A percentile compares a stretch with the other conserved stretches of the same genome.
Conservation (phyloP, 331 rosid species). For the Malus hybrid region DNA sequence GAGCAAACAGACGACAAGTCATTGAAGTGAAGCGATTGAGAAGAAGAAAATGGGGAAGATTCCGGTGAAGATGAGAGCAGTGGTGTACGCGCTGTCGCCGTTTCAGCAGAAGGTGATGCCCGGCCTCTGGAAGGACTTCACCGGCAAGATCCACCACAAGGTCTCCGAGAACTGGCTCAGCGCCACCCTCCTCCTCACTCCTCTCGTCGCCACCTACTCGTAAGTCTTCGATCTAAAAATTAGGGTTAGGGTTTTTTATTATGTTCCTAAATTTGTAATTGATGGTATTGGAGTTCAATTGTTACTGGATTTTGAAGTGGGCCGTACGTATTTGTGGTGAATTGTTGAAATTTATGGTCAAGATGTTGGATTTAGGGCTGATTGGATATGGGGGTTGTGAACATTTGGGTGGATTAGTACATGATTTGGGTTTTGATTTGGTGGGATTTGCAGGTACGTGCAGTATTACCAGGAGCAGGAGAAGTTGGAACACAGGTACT, state of each 20-base stretch:
- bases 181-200: constrained; percentile 58
- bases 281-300: background rate
- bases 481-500: constrained; percentile 66
- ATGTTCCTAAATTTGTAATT: background rate
- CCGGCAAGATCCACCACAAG: constrained; percentile 74
- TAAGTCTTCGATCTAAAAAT: background rate
- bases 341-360: background rate
- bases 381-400: background rate
- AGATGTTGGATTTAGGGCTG: background rate
- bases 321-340: background rate
- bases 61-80: constrained; percentile 67
- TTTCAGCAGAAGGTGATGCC: constrained; percentile 88
- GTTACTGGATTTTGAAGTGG: background rate
- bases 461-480: constrained; percentile 51
- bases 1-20: background rate
- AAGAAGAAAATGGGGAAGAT: constrained; percentile 61
- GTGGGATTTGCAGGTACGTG: constrained; percentile 51
- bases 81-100: constrained; percentile 71
- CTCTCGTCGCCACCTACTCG: constrained; percentile 59
- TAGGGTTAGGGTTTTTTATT: background rate
- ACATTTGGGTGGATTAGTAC: background rate
- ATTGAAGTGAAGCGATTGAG: background rate
- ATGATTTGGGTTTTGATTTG: background rate
- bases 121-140: constrained; percentile 76
- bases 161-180: constrained; percentile 89